Evolutionary conservation across 2,329 filamentous ascomycete genomes (phyloP), one percentile per base, ranked within the genome.

Genomic region (Aureobasidium sp.): DNA sequence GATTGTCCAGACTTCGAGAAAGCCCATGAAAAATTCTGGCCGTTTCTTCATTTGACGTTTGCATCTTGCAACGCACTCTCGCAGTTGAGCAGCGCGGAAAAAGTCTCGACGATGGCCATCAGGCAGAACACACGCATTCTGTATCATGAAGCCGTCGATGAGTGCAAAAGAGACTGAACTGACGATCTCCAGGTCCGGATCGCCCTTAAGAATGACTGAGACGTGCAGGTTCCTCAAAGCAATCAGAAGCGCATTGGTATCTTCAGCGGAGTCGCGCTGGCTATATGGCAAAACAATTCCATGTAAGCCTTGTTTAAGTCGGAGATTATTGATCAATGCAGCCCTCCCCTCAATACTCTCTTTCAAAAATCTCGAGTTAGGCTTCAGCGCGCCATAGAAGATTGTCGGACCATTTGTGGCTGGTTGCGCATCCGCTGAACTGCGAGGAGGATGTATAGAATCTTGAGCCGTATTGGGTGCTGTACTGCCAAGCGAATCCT

Each of bases 21-120:
- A 64, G 19, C 63, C 63, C 43, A 64, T 46, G 40, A 64, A 63
- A 21, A 64, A 64, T 13, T 54, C 59, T 13, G 61, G 55, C 21
- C 61, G 58, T 17, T 51, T 50, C 7, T 57, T 63, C 33, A 55
- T 55, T 25, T 64, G 63, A 25, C 57, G 47, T 60, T 63, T 64
- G 59, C 60, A 59, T 49, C 61, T 60, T 17, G 63, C 63, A 23
- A 62, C 55, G 15, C 57, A 60, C 13, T 64, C 63, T 46, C 63
- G 40, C n/a, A 64, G 29, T 29, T 57, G 49, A 3, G 46, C 54
- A 17, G 61, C 61, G 17, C 57, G 57, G 43, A 64, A 63, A 23
- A 61, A 63, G n/a, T 62, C 63, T 37, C 61, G 53, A 6, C 58
- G 60, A 23, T 62, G 45, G 10, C 63, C 63, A 29, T 59, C 60